A percentile compares a stretch with the other conserved stretches of the same genome.
phyloP scores from a whole-genome alignment of 345 rosid species.

The Iberis pinnata region DNA sequence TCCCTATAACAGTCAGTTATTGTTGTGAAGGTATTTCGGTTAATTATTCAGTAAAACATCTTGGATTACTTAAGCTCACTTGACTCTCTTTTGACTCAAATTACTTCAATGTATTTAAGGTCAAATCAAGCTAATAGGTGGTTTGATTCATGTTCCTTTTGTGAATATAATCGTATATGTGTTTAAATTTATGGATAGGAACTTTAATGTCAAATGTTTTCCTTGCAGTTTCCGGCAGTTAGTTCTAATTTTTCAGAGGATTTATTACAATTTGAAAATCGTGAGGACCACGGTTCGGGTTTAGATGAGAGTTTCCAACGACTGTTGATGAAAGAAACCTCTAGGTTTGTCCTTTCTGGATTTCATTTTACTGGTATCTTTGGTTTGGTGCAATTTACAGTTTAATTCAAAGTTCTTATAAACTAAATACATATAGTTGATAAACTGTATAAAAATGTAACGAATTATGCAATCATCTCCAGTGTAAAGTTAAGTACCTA shows the following conservation, averaged over 20 bases:
- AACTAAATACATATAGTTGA: no score
- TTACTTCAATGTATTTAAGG: conserved; percentile 8
- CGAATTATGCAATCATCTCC: no score
- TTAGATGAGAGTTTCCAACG: conserved; percentile 52
- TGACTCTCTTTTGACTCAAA: conserved; percentile 8
- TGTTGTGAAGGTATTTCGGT: conserved; percentile 14
- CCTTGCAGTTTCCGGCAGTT: conserved; percentile 76
- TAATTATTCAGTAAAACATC: conserved; percentile 10
- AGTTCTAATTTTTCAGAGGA: conserved; percentile 46
- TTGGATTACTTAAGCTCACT: conserved; percentile 13
- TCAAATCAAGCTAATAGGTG: conserved; percentile 4
- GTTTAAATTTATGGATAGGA: not conserved
- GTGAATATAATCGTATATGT: conserved; percentile 1
- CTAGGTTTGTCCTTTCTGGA: conserved; percentile 44
- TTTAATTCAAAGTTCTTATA: no score
- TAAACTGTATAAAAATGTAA: not conserved
- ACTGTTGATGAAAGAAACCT: conserved; percentile 44
- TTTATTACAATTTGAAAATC: conserved; percentile 53
- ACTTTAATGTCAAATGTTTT: conserved; percentile 21
- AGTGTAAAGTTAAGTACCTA: no score
- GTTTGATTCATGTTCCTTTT: conserved; percentile 9
- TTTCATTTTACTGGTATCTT: conserved; percentile 5
- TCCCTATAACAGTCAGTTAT: conserved; percentile 1
- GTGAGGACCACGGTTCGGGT: conserved; percentile 45
- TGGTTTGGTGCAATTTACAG: conserved; percentile 4